phyloP scores from a whole-genome alignment of 768 basidiomycete genomes.

The Amylocystis lapponica region DNA sequence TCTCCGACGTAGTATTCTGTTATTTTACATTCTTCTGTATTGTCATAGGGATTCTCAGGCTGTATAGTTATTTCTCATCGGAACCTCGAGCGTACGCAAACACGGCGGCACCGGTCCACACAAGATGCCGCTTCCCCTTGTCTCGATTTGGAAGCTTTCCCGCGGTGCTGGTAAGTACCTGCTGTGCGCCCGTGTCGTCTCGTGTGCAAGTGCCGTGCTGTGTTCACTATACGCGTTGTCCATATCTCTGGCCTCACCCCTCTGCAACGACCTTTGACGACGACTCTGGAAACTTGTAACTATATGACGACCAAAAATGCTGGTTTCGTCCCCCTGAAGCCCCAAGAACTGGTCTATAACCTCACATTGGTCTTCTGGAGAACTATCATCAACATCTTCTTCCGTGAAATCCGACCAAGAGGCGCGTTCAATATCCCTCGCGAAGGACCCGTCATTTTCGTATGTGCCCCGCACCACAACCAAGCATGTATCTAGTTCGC shows the following conservation, averaged over 20 bases:
- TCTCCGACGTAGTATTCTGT: neutral
- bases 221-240: too few species aligned
- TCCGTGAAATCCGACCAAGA: slow-evolving; percentile 90
- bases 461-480: slow-evolving; percentile 39
- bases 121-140: too few species aligned
- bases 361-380: slow-evolving; percentile 80
- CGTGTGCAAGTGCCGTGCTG: too few species aligned
- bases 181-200: too few species aligned
- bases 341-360: slow-evolving; percentile 50
- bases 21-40: neutral
- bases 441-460: slow-evolving; percentile 89
- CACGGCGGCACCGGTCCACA: too few species aligned
- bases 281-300: neutral
- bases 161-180: too few species aligned
- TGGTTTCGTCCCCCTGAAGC: slow-evolving; percentile 1
- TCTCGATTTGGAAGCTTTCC: too few species aligned
- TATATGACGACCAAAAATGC: neutral
- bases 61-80: too few species aligned
- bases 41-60: too few species aligned
- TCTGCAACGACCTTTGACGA: neutral
- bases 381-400: slow-evolving; percentile 86
- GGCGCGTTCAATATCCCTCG: slow-evolving; percentile 93
- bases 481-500: slow-evolving; percentile 11
- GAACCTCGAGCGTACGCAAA: too few species aligned
- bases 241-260: too few species aligned